These are phyloP conservation scores for Globisporangium cederbergense DNA, from an alignment of 352 stramenopile genomes.

Conservation along the genomic window DNA sequence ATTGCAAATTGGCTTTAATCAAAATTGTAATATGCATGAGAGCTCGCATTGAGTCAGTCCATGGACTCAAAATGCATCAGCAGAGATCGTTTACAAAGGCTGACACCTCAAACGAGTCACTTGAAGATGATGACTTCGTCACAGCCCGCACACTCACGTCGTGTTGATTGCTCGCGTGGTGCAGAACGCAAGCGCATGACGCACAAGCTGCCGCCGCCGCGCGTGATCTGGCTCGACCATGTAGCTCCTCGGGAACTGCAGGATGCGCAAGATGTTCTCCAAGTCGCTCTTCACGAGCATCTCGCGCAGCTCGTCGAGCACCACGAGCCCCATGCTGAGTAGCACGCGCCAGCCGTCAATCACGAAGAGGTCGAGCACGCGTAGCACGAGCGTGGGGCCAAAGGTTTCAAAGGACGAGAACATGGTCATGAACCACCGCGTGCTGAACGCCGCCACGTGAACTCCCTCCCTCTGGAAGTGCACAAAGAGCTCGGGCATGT, in stretches of 20 bases:
- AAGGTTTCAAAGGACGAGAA: slow-evolving; percentile 83
- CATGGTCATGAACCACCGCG: slow-evolving; percentile 84
- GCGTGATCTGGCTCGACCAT: slow-evolving; percentile 42
- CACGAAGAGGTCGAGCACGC: slow-evolving; percentile 74
- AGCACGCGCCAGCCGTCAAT: slow-evolving; percentile 80
- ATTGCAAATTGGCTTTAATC: no score
- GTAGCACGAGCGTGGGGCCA: slow-evolving; percentile 55
- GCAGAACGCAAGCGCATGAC: slow-evolving; percentile 59
- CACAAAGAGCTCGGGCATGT: slow-evolving; percentile 60
- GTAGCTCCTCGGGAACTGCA: slow-evolving; percentile 58
- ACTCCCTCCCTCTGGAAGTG: slow-evolving; percentile 63
- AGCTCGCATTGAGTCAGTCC: no score
- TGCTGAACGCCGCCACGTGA: slow-evolving; percentile 66
- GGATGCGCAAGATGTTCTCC: slow-evolving; percentile 61
- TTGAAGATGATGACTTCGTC: no score
- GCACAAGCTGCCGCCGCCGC: slow-evolving; percentile 46
- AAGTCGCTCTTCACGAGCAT: slow-evolving; percentile 53
- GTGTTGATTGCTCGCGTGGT: slow-evolving; percentile 53
- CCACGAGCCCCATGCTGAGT: slow-evolving; percentile 74
- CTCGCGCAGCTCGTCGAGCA: slow-evolving; percentile 66
- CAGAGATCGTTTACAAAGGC: no score
- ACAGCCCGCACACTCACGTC: neutral
- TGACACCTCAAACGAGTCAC: no score
- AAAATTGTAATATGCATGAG: no score
- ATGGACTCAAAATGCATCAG: no score